Evolutionary conservation across 2,329 filamentous ascomycete species (phyloP).

Genomic region (Trichoderma asperellum): DNA sequence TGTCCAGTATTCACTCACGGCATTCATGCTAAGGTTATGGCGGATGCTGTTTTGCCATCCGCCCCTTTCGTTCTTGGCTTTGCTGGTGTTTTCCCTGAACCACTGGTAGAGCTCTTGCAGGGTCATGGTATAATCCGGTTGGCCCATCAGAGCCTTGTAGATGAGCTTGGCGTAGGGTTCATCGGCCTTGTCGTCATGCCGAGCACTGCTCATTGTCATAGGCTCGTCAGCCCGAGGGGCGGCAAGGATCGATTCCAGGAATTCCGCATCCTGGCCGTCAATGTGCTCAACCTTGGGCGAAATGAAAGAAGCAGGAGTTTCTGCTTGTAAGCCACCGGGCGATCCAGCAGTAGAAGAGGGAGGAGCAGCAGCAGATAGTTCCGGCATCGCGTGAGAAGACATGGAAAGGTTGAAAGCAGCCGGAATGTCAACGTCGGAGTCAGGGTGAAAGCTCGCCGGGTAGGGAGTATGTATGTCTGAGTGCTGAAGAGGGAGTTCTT

Average conservation of each 20-base stretch:
- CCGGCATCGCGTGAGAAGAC: slow-evolving; percentile 28
- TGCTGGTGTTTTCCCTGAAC: slow-evolving; percentile 82
- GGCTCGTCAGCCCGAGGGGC: neutral
- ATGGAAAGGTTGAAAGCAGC: slow-evolving; percentile 28
- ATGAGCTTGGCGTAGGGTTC: slow-evolving; percentile 84
- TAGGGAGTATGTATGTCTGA: slow-evolving; percentile 33
- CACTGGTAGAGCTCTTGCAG: slow-evolving; percentile 89
- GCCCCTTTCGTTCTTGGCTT: slow-evolving; percentile 72
- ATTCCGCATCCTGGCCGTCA: slow-evolving; percentile 2
- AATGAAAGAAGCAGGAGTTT: slow-evolving; percentile 30
- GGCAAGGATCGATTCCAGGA: slow-evolving; percentile 6
- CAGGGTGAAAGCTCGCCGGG: slow-evolving; percentile 29
- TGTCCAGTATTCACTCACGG: slow-evolving; percentile 57
- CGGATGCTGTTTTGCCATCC: slow-evolving; percentile 97
- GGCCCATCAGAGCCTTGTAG: slow-evolving; percentile 71
- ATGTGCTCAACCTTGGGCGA: slow-evolving; percentile 24
- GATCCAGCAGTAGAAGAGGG: slow-evolving; percentile 32
- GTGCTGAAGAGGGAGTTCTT: slow-evolving; percentile 31
- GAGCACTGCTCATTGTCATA: slow-evolving; percentile 27
- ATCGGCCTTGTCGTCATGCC: slow-evolving; percentile 54
- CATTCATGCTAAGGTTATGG: slow-evolving; percentile 96
- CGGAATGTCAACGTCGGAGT: slow-evolving; percentile 32
- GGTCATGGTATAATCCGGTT: slow-evolving; percentile 69
- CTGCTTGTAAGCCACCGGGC: slow-evolving; percentile 31
- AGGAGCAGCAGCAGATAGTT: slow-evolving; percentile 25